phyloP scores from a whole-genome alignment of 2,329 filamentous ascomycete genomes.

The Diaporthe aspalathi region DNA sequence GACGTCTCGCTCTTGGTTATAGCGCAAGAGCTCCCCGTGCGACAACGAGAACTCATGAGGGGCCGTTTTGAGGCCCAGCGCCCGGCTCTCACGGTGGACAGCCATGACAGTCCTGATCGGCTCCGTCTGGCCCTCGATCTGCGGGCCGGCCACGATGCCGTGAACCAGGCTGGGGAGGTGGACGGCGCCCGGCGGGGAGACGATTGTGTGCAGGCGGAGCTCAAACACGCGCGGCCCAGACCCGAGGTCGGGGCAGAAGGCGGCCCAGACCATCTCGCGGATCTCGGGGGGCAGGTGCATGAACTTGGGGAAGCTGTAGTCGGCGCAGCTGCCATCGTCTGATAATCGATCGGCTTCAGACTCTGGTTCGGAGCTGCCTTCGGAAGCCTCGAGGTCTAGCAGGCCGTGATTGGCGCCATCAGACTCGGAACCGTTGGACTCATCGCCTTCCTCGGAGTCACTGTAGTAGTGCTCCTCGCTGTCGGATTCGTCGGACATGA shows the following conservation, averaged over 20 bases:
- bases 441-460: conserved; percentile 13
- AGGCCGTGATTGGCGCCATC: conserved; percentile 8
- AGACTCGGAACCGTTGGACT: conserved; percentile 24
- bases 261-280: conserved; percentile 49
- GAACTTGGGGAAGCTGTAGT: conserved; percentile 44
- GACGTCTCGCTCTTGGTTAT: conserved; percentile 45
- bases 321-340: background rate
- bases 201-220: background rate
- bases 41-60: conserved; percentile 50
- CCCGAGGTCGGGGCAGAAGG: conserved; percentile 48
- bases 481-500: conserved; percentile 22
- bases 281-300: conserved; percentile 49
- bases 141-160: conserved; percentile 21
- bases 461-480: conserved; percentile 25
- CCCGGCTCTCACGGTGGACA: conserved; percentile 51
- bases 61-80: conserved; percentile 46
- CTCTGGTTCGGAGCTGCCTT: conserved; percentile 28
- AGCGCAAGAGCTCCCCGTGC: conserved; percentile 38
- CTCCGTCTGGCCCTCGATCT: conserved; percentile 46
- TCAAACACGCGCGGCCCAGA: conserved; percentile 46
- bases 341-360: background rate
- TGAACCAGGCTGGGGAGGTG: background rate
- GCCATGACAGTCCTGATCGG: conserved; percentile 48
- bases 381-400: conserved; percentile 38
- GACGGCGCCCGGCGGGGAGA: background rate